A percentile compares a stretch with the other conserved stretches of the same genome.
Conservation (phyloP, 306 rosid species). For the Argentina anserina region DNA sequence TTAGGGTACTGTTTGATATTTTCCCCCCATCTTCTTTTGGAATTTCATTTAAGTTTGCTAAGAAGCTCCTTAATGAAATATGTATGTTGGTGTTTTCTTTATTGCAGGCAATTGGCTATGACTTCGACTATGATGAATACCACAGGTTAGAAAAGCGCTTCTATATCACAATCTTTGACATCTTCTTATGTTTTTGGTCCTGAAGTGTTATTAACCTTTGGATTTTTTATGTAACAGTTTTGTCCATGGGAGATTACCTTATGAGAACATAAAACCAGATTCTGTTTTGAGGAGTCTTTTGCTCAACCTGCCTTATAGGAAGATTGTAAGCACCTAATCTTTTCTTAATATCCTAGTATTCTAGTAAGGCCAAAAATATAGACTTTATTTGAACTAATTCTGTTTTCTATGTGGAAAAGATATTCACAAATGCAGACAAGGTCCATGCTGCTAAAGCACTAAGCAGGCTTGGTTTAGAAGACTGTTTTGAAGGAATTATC, state of each 20-base stretch:
- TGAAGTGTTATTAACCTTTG: conserved; percentile 15
- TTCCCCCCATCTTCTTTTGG: neutral
- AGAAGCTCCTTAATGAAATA: neutral
- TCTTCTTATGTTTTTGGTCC: neutral
- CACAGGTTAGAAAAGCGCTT: conserved; percentile 48
- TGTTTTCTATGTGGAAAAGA: conserved; percentile 33
- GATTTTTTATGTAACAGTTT: conserved; percentile 36
- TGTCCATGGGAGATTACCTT: conserved; percentile 95
- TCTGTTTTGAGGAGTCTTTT: conserved; percentile 72
- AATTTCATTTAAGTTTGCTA: conserved; percentile 7
- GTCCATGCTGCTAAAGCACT: conserved; percentile 73
- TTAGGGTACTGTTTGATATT: conserved; percentile 55
- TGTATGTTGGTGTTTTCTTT: conserved; percentile 14
- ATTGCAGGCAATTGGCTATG: conserved; percentile 85
- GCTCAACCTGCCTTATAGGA: conserved; percentile 69
- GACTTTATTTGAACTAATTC: neutral
- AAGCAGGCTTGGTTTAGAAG: conserved; percentile 82
- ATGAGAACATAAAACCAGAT: conserved; percentile 81
- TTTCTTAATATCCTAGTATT: neutral
- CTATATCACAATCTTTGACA: neutral
- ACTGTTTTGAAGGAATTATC: conserved; percentile 83
- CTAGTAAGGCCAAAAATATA: neutral
- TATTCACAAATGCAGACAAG: conserved; percentile 91
- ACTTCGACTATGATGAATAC: conserved; percentile 90
- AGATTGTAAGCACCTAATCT: conserved; percentile 51